Evolutionary conservation across 2,329 filamentous ascomycete genomes (phyloP), one percentile per base, ranked within the genome.

Genomic region (Fusarium pseudonygamai): DNA sequence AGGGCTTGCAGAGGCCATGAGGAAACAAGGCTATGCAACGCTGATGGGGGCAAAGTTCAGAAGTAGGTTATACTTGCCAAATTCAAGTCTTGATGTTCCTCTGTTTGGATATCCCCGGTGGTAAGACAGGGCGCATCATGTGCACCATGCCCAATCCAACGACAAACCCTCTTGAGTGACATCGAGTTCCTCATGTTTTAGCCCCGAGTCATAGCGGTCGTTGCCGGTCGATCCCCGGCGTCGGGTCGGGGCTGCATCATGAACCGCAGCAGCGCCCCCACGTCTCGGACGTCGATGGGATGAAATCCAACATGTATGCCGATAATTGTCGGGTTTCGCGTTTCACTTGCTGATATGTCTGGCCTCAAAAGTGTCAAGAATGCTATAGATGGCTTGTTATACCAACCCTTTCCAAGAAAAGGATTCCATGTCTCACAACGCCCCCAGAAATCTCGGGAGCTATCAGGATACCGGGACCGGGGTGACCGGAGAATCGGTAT

Each of bases 381-480:
- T 40, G 59, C 42, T 40, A 58, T 36, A 37, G 56, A 60, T 36
- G 60, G 55, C 30, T 60, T 70, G 52, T 26, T 24, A 52, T 49
- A 60, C 36, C 40, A 50, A 39, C 65, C 34, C 52, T 42, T 37
- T 55, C 30, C 34, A 22, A 64, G 60, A 45, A 49, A 67, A 56
- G 49, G 50, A 32, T 49, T 63, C 49, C 40, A 52, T 74, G 68
- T 74, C 65, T 77, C 75, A 64, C 61, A 47, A 28, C 67, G 63
- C 39, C 59, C 39, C 39, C 59, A 39, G 34, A 53, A 53, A 26
- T 56, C 60, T 64, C 53, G 61, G 50, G 45, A 56, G 49, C 30
- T 40, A 32, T 53, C 37, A 50, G 39, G 24, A 26, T 34, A 32
- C 62, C 28, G 40, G 70, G 67, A 42, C 67, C 53, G 39, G 60